A percentile compares a stretch with the other conserved stretches of the same genome.
phyloP scores from a whole-genome alignment of 495 filamentous ascomycete species.

The Cercophora sp. region DNA sequence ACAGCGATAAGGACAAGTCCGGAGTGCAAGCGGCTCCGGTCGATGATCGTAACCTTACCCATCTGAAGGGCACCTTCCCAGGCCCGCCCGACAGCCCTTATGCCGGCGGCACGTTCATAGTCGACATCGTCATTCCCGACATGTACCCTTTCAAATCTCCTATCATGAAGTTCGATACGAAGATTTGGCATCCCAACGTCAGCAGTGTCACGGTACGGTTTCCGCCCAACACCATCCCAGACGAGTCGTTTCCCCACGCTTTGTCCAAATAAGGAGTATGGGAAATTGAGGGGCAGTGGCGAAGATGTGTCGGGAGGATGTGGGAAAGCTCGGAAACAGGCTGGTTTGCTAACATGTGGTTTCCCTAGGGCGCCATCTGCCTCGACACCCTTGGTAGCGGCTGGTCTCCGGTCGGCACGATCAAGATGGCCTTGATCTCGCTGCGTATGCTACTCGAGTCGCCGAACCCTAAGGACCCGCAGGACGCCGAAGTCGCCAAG shows the following conservation, averaged over 20 bases:
- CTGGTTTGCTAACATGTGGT: slow-evolving; percentile 8
- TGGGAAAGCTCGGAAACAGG: too few species aligned
- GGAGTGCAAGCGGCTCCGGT: slow-evolving; percentile 66
- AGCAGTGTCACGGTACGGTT: slow-evolving; percentile 84
- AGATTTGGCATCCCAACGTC: slow-evolving; percentile 97
- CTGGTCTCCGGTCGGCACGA: slow-evolving; percentile 93
- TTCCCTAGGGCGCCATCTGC: slow-evolving; percentile 83
- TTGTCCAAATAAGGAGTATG: too few species aligned
- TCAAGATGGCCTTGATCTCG: slow-evolving; percentile 91
- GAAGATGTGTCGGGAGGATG: too few species aligned
- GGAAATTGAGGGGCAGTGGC: too few species aligned
- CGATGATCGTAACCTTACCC: slow-evolving; percentile 67
- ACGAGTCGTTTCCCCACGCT: background rate
- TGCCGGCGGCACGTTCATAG: slow-evolving; percentile 75
- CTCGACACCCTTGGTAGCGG: slow-evolving; percentile 85
- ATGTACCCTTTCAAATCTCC: slow-evolving; percentile 95
- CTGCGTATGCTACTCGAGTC: slow-evolving; percentile 89
- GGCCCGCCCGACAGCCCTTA: slow-evolving; percentile 94
- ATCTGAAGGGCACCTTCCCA: slow-evolving; percentile 76
- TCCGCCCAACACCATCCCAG: too few species aligned
- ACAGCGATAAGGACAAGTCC: slow-evolving; percentile 63
- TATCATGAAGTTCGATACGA: slow-evolving; percentile 88
- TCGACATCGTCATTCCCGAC: slow-evolving; percentile 82
- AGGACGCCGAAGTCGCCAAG: slow-evolving; percentile 91
- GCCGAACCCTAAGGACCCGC: slow-evolving; percentile 93